These are phyloP conservation scores for Tilletia walkeri DNA, from an alignment of 1,284 basidiomycete species.

Conservation along the genomic window DNA sequence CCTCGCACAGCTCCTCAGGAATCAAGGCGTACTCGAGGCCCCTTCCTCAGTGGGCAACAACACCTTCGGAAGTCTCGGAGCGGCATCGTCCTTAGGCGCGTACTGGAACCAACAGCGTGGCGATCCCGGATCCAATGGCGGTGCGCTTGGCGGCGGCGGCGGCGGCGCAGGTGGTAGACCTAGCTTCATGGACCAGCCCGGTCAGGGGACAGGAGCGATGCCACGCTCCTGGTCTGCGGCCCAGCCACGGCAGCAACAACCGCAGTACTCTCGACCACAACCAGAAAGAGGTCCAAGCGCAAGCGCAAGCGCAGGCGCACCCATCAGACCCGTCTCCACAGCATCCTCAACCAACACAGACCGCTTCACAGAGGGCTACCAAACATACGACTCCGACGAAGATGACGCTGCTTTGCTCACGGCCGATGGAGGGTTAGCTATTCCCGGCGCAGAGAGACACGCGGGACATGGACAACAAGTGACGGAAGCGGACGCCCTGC, in stretches of 20 bases:
- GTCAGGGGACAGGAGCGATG: not conserved
- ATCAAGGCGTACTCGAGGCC: conserved; percentile 1
- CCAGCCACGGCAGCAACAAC: not conserved
- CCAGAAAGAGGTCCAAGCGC: not conserved
- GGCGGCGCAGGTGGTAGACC: not conserved
- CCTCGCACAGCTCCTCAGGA: not conserved
- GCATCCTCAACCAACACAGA: not conserved
- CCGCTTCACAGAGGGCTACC: conserved; percentile 7
- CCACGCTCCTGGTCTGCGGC: conserved; percentile 10
- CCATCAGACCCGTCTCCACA: not conserved
- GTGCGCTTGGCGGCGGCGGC: not conserved
- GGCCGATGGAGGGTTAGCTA: not conserved
- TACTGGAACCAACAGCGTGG: not conserved
- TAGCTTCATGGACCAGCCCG: too few species aligned
- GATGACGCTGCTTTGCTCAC: not conserved
- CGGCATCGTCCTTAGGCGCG: not conserved
- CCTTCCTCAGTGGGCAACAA: not conserved
- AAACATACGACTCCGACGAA: conserved; percentile 6
- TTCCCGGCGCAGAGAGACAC: not conserved
- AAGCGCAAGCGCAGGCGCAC: not conserved
- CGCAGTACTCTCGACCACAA: not conserved
- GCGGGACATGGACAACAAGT: not conserved
- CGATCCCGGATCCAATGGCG: not conserved
- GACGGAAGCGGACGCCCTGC: not conserved
- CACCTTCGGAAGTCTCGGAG: not conserved